These are phyloP conservation scores for Ceratobasidium sp. DNA, from an alignment of 1,284 basidiomycete genomes.

Conservation along the genomic window DNA sequence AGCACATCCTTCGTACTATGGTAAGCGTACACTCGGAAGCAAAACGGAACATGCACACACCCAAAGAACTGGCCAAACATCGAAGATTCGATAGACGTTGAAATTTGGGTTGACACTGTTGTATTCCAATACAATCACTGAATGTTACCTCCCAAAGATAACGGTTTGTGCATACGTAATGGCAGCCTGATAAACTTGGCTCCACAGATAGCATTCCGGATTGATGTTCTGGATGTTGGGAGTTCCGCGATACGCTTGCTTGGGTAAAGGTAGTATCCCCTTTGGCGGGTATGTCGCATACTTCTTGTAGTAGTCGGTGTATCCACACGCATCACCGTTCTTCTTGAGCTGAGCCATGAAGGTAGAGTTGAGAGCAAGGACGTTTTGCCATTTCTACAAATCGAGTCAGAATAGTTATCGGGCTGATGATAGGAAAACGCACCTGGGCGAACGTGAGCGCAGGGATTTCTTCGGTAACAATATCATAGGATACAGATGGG, in stretches of 20 bases:
- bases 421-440: background rate
- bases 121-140: conserved; percentile 1
- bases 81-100: conserved; percentile 77
- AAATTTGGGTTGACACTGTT: conserved; percentile 70
- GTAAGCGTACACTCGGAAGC: background rate
- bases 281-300: conserved; percentile 71
- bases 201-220: conserved; percentile 69
- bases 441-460: conserved; percentile 48
- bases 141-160: background rate
- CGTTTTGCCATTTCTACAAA: conserved; percentile 65
- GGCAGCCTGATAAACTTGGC: conserved; percentile 65
- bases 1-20: conserved; percentile 73
- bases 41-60: background rate
- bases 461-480: conserved; percentile 70
- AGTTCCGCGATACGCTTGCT: conserved; percentile 61
- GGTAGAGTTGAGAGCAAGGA: conserved; percentile 76
- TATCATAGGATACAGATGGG: conserved; percentile 64
- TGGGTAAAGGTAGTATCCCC: conserved; percentile 59
- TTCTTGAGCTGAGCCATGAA: conserved; percentile 67
- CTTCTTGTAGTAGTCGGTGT: conserved; percentile 66
- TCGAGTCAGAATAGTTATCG: background rate
- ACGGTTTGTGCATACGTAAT: conserved; percentile 46
- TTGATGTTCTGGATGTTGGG: conserved; percentile 41
- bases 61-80: conserved; percentile 47
- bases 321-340: conserved; percentile 63